phyloP scores from a whole-genome alignment of 352 stramenopile genomes.

The Detonula confervacea region DNA sequence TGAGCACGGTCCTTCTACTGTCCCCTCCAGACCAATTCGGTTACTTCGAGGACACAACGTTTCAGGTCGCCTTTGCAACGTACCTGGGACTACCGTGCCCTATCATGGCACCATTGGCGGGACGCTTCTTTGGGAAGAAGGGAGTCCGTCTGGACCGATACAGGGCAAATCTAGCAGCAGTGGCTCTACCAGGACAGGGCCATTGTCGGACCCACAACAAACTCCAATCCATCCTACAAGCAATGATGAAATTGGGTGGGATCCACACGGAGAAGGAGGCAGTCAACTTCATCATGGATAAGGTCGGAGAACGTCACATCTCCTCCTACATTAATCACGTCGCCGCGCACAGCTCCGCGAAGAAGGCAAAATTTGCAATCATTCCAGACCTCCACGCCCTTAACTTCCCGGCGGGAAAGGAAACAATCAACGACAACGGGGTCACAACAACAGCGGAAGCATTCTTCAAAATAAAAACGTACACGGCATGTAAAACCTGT shows the following conservation, averaged over 20 bases:
- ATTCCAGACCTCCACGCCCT: too few relatives aligned
- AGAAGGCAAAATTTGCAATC: too few relatives aligned
- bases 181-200: neutral
- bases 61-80: neutral
- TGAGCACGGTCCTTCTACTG: neutral
- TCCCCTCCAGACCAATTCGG: neutral
- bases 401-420: too few relatives aligned
- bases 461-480: too few relatives aligned
- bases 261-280: neutral
- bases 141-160: neutral
- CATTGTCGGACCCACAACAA: neutral
- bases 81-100: constrained; percentile 9
- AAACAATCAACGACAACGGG: too few relatives aligned
- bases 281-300: neutral
- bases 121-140: constrained; percentile 3
- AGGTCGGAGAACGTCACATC: neutral
- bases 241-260: constrained; percentile 1
- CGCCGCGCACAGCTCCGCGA: too few relatives aligned
- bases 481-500: too few relatives aligned
- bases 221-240: neutral
- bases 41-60: neutral
- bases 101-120: neutral
- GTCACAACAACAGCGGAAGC: too few relatives aligned
- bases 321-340: too few relatives aligned
- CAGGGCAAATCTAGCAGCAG: neutral